These are phyloP conservation scores for Xylogone sp. DNA, from an alignment of 2,329 filamentous ascomycete species.

Conservation along the genomic window DNA sequence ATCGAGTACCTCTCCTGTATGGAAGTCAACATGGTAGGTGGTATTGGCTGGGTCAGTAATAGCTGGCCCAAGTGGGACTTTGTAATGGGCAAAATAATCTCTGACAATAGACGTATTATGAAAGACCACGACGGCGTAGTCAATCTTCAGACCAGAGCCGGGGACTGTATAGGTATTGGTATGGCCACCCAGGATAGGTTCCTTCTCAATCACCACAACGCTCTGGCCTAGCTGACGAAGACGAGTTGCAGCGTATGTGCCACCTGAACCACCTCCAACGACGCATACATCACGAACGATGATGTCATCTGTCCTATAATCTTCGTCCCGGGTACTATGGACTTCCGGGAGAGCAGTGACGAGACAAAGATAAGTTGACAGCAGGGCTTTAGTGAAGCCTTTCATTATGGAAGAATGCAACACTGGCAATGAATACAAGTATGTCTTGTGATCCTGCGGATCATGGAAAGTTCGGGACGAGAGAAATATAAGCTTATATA, in stretches of 20 bases:
- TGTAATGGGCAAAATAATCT: conserved; percentile 41
- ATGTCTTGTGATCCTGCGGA: too few relatives aligned
- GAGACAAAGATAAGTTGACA: too few relatives aligned
- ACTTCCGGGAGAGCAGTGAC: too few relatives aligned
- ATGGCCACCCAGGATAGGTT: conserved; percentile 25
- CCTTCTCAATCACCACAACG: conserved; percentile 32
- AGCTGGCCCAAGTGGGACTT: conserved; percentile 9
- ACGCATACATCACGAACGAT: conserved; percentile 26
- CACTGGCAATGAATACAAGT: too few relatives aligned
- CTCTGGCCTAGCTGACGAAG: conserved; percentile 27
- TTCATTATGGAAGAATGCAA: too few relatives aligned
- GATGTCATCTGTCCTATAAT: background rate
- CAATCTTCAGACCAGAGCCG: background rate
- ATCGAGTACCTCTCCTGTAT: conserved; percentile 6
- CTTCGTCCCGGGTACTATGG: too few relatives aligned
- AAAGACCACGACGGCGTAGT: conserved; percentile 29
- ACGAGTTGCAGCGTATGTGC: conserved; percentile 30
- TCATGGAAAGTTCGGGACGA: too few relatives aligned
- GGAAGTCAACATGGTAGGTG: background rate
- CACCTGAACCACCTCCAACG: conserved; percentile 31
- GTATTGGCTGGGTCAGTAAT: background rate
- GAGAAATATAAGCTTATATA: too few relatives aligned
- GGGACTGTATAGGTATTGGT: conserved; percentile 14
- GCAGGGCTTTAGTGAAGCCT: too few relatives aligned
- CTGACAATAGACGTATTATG: conserved; percentile 33